Base-by-base conservation (phyloP, 768 basidiomycete genomes). In the Suillus lakei region DNA sequence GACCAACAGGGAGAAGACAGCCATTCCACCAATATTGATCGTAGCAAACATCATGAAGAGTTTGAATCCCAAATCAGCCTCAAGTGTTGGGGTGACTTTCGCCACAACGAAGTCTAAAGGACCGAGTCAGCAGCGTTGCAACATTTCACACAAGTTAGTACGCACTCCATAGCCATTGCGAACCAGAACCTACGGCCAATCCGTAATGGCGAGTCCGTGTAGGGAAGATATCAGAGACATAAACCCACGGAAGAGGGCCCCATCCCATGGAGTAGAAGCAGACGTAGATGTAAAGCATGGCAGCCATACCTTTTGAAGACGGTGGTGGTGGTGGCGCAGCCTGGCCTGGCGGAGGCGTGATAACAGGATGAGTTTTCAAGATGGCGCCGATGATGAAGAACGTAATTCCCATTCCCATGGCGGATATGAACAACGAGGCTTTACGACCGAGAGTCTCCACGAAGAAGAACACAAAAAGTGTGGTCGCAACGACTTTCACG, bases 201-300 rank as follows among this genome's bases (percentile, higher is more conserved):
- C 94, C 94, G 70, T 90, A 93, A 70, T 93, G 90, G 64, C 93
- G 82, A 18, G 93, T 93, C 50, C 92, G 81, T 16, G 91, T 95
- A 8, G 91, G 90, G 85, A 95, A 95, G 69, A 96, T 93, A 74
- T 96, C 94, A 6, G 91, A 82, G 50, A 89, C 90, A 69, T 90
- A 91, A 26, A 91, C 85, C 80, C 78, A 84, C 18, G 84, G 90
- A 15, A 83, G 75, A n/a, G 87, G 88, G 23, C 92, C 93, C 89
- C 91, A 93, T 44, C 91, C 92, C 86, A 94, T 90, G 4, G 89
- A 91, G 76, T 95, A 95, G 77, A 94, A 94, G 74, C 89, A 90
- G 50, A 94, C 92, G 70, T 92, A 96, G 62, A 95, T 86, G 73
- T 95, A 96, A 34, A 95, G 77, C 86, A 93, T 86, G 2, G 87